Conservation (phyloP, 1,284 basidiomycete species). For the Papiliotrema terrestris region DNA sequence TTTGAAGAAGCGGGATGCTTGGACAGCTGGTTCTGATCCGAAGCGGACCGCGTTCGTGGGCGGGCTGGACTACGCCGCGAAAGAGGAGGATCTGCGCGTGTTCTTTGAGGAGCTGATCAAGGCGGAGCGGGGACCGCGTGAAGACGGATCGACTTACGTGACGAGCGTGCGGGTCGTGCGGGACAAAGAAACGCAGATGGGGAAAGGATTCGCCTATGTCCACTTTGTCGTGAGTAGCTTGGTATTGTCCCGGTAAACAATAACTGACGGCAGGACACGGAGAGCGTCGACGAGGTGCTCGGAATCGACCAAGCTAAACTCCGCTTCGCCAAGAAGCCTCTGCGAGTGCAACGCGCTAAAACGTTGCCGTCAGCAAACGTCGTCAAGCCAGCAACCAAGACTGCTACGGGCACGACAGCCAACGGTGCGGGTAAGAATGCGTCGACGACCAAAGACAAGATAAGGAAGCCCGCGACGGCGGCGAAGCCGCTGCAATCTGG, state of each 20-base stretch:
- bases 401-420: not conserved
- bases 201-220: conserved; percentile 97
- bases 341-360: conserved; percentile 83
- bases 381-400: not conserved
- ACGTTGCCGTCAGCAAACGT: conserved; percentile 40
- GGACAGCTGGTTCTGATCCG: conserved; percentile 57
- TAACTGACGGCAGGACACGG: conserved; percentile 61
- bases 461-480: not conserved
- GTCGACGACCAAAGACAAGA: not conserved
- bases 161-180: conserved; percentile 80
- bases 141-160: conserved; percentile 60
- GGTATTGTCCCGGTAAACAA: conserved; percentile 57
- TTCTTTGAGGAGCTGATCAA: conserved; percentile 80
- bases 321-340: conserved; percentile 82
- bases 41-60: conserved; percentile 86
- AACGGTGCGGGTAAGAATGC: conserved; percentile 2
- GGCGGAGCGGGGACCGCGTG: conserved; percentile 63
- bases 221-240: conserved; percentile 68
- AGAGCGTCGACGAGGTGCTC: conserved; percentile 84
- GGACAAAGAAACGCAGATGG: conserved; percentile 88
- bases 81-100: conserved; percentile 80
- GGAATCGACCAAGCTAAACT: conserved; percentile 69
- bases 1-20: conserved; percentile 37
- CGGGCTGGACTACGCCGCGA: conserved; percentile 85
- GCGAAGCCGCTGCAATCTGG: conserved; percentile 5